Conservation (phyloP, 2,329 filamentous ascomycete genomes). For the Penicillium corylophilum region DNA sequence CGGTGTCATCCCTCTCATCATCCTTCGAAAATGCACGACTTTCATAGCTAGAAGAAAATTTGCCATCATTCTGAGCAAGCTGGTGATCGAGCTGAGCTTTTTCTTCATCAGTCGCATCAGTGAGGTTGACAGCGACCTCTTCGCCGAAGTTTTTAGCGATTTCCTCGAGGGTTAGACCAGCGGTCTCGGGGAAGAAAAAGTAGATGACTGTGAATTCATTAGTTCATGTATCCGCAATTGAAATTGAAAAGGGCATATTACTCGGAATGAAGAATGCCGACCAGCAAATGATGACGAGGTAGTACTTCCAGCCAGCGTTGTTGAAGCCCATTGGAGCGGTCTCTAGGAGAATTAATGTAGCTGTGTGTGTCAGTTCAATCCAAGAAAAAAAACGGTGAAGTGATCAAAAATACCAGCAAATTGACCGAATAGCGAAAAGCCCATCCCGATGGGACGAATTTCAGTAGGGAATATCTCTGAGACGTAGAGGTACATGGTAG, state of each 20-base stretch:
- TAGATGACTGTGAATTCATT: constrained; percentile 37
- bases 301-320: constrained; percentile 52
- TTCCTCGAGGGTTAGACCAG: constrained; percentile 47
- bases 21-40: neutral
- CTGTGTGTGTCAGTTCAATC: constrained; percentile 17
- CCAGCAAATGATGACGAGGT: constrained; percentile 50
- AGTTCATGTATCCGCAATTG: no score
- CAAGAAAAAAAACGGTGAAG: neutral
- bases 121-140: constrained; percentile 50
- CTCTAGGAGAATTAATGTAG: constrained; percentile 51
- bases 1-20: neutral
- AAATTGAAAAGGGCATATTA: no score
- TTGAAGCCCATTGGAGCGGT: constrained; percentile 47
- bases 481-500: constrained; percentile 49
- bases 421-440: constrained; percentile 53
- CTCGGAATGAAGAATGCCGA: constrained; percentile 43
- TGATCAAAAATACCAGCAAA: constrained; percentile 37
- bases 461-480: constrained; percentile 51
- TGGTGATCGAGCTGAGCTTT: constrained; percentile 24
- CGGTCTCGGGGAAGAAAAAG: constrained; percentile 47
- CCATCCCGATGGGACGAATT: constrained; percentile 54
- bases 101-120: constrained; percentile 45
- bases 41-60: neutral
- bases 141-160: constrained; percentile 51
- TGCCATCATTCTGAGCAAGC: constrained; percentile 2